Evolutionary conservation across 805 yeast genomes (phyloP), one percentile per base, ranked within the genome.

Genomic region (Starmerella gropengiesseri): DNA sequence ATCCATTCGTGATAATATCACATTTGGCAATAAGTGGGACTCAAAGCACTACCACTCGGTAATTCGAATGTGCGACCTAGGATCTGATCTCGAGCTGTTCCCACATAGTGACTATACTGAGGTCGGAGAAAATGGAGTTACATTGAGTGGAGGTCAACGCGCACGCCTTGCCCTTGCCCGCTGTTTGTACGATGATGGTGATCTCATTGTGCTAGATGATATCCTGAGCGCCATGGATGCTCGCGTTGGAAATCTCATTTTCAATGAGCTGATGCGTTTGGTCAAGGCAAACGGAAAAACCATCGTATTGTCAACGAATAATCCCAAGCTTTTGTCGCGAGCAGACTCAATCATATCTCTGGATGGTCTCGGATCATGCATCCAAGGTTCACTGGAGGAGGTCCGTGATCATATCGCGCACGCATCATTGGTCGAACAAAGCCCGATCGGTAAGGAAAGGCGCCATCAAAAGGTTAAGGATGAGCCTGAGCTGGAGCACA

Each of bases 151-250:
- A 40, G 94, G 94, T 35, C 94, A 84, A 58, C 83, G 83, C 63
- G 89, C 93, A 0, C 71, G 94, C 58, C 76, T 83, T 46, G 77
- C 75, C 54, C 65, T 83, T 41, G 94, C 94, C 1, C 70, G 94
- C 53, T 81, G 91, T 1, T 81, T 80, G 1, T 83, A 84, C 53
- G 71, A 75, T 14, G 67, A 72, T 32, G 65, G 70, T 16, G 84
- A 80, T 48, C 71, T 81, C 32, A 65, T 81, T 12, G 58, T 84
- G 31, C 61, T 83, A 45, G 94, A 83, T 57, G 94, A 83, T 59
- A 85, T 82, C 12, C 65, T 84, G 47, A 75, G 84, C 65, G 94
- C 94, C 2, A 91, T 83, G 19, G 94, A 84, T 63, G 81, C 91
- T 11, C 74, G 81, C 54, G 94, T 83, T 20, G 93, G 91, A n/a